Evolutionary conservation across 257 asterid species (phyloP).

Genomic region (Coffea eugenioides): DNA sequence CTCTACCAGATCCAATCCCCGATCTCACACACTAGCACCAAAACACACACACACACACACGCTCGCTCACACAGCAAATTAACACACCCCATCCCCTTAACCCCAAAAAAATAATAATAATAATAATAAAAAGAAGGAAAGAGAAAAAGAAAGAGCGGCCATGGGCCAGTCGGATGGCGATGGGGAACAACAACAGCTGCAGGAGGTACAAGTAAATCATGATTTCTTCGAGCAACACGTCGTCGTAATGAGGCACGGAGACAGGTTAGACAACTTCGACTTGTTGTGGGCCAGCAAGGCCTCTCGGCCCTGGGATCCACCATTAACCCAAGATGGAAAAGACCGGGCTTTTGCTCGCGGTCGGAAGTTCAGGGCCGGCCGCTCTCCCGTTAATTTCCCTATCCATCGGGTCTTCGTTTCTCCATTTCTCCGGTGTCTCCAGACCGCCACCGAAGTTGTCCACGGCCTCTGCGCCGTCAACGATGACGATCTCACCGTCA

Average conservation of each 20-base stretch:
- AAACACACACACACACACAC: background rate
- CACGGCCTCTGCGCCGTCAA: conserved; percentile 60
- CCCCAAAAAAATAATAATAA: too few relatives aligned
- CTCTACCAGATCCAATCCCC: background rate
- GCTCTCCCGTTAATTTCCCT: conserved; percentile 44
- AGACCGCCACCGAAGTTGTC: conserved; percentile 75
- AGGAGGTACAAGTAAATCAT: background rate
- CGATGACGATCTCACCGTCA: conserved; percentile 37
- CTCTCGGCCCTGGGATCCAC: conserved; percentile 90
- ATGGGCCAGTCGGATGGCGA: conserved; percentile 13
- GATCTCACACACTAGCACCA: background rate
- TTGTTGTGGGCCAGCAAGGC: conserved; percentile 74
- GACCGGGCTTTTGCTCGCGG: conserved; percentile 76
- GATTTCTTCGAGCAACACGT: conserved; percentile 46
- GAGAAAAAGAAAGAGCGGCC: too few relatives aligned
- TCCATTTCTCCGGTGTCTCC: conserved; percentile 82
- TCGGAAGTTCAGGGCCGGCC: conserved; percentile 40
- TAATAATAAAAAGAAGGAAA: background rate
- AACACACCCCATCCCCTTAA: too few relatives aligned
- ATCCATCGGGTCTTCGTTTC: conserved; percentile 82
- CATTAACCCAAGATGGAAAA: conserved; percentile 67
- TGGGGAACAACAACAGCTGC: background rate
- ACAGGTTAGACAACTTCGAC: conserved; percentile 67
- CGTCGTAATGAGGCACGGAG: conserved; percentile 96
- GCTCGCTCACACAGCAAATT: too few relatives aligned